phyloP scores from a whole-genome alignment of 2,329 filamentous ascomycete genomes.

The Colletotrichum zoysiae region DNA sequence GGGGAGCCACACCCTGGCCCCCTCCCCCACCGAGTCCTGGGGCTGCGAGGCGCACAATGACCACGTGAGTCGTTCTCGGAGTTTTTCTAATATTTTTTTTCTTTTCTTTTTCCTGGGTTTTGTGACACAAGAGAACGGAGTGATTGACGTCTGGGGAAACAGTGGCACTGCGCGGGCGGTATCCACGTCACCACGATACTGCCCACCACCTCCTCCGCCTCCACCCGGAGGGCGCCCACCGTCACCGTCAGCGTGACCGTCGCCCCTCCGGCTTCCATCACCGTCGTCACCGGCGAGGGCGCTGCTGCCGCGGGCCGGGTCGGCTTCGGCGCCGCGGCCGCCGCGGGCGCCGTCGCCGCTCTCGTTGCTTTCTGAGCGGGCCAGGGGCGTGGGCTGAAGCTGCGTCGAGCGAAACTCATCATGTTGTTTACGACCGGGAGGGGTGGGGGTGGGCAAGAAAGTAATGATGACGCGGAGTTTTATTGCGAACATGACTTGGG shows the following conservation, averaged over 20 bases:
- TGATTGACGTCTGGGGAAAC: conserved; percentile 48
- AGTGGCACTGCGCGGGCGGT: conserved; percentile 50
- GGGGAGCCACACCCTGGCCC: background rate
- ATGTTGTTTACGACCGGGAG: background rate
- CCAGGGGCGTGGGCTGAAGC: too few species aligned
- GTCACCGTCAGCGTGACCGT: conserved; percentile 12
- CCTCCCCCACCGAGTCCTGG: background rate
- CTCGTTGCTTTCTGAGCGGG: conserved; percentile 32
- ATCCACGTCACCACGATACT: too few species aligned
- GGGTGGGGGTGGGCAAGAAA: background rate
- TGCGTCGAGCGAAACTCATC: background rate
- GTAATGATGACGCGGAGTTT: background rate
- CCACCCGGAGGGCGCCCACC: too few species aligned
- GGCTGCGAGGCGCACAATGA: background rate
- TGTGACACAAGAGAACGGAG: conserved; percentile 45
- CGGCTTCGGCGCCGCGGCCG: conserved; percentile 32
- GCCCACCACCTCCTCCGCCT: conserved; percentile 24
- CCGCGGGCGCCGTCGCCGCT: conserved; percentile 34
- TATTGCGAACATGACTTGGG: conserved; percentile 21
- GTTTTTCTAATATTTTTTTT: too few species aligned
- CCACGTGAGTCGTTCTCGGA: background rate
- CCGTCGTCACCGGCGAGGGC: conserved; percentile 49
- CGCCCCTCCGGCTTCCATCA: conserved; percentile 5
- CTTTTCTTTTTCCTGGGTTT: conserved; percentile 29
- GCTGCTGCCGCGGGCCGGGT: conserved; percentile 60